phyloP scores from a whole-genome alignment of 108 stramenopile species.

The Skeletonema costatum region DNA sequence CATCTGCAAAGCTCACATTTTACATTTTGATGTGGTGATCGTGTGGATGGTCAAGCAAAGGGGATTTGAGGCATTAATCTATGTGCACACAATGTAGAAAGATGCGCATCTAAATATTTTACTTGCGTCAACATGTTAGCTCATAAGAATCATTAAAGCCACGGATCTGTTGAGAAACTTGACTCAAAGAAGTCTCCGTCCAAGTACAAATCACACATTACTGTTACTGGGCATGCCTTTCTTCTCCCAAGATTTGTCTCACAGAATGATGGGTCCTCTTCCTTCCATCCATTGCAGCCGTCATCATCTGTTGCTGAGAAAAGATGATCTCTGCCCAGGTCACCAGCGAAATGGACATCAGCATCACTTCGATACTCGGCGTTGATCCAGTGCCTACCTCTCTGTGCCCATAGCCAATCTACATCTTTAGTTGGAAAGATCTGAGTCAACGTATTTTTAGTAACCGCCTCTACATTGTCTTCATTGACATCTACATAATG shows the following conservation, averaged over 20 bases:
- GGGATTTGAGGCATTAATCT: no score
- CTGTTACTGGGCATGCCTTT: slow-evolving; percentile 4
- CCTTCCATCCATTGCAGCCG: not conserved
- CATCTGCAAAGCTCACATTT: no score
- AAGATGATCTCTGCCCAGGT: not conserved
- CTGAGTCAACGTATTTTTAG: slow-evolving; percentile 10
- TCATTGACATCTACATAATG: slow-evolving; percentile 5
- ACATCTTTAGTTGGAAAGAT: slow-evolving; percentile 12
- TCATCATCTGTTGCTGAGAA: not conserved
- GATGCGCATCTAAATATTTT: not conserved
- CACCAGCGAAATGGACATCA: slow-evolving; percentile 15
- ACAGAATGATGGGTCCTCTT: not conserved
- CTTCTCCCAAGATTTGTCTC: not conserved
- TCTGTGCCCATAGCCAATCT: slow-evolving; percentile 15
- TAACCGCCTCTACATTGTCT: not conserved
- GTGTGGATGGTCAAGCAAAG: no score
- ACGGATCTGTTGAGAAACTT: not conserved
- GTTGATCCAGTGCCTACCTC: slow-evolving; percentile 19
- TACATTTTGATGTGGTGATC: no score
- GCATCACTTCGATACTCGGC: slow-evolving; percentile 8
- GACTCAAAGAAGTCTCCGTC: not conserved
- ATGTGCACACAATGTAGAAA: no score
- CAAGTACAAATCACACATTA: slow-evolving; percentile 5
- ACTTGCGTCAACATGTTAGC: not conserved
- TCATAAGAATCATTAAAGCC: not conserved